Evolutionary conservation across 108 stramenopile species (phyloP).

Genomic region (Schizochytrium sp.): DNA sequence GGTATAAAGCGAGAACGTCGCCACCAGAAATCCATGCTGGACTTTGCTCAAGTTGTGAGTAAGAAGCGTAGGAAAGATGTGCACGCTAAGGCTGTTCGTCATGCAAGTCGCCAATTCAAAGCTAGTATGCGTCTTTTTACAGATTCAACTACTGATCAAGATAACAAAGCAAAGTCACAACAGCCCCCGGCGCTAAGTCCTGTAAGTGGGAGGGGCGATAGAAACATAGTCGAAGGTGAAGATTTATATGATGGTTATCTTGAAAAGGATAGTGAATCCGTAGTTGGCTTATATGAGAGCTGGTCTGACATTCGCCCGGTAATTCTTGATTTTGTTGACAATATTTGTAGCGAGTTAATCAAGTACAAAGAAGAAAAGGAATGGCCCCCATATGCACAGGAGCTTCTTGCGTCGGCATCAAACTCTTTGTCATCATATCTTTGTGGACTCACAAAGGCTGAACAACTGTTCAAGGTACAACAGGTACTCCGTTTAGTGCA

Average conservation of each 20-base stretch:
- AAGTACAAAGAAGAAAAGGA: background rate
- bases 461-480: slow-evolving; percentile 8
- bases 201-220: background rate
- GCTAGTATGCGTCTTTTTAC: background rate
- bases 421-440: background rate
- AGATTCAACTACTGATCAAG: background rate
- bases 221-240: background rate
- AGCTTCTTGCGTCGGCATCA: too few species aligned
- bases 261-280: background rate
- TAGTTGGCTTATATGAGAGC: background rate
- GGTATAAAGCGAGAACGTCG: background rate
- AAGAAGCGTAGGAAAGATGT: background rate
- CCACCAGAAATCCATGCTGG: background rate
- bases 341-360: background rate
- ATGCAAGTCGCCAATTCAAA: background rate
- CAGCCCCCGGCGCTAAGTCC: too few species aligned
- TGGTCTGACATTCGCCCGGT: background rate
- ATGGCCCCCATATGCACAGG: background rate
- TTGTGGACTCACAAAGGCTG: background rate
- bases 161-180: too few species aligned
- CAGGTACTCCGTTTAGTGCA: background rate
- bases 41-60: background rate
- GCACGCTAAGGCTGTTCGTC: background rate
- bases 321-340: background rate
- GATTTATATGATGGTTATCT: background rate